Percentiles rank a stretch among this genome's conserved stretches.
phyloP scores from a whole-genome alignment of 176 grass and related monocot genomes.

The Oropetium thomaeum region DNA sequence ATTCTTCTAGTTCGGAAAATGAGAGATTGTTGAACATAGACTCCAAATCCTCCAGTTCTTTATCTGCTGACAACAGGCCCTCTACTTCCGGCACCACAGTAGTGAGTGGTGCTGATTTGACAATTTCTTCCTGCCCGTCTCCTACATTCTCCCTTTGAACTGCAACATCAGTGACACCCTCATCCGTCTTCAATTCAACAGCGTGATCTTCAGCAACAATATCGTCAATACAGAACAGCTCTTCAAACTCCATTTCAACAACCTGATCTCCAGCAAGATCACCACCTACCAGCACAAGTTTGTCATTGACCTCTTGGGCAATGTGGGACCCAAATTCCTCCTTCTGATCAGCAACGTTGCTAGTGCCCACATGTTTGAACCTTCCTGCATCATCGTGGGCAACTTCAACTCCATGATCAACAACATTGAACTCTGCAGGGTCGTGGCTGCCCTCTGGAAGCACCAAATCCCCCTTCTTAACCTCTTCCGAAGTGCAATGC shows the following conservation, averaged over 20 bases:
- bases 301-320: slow-evolving; percentile 2
- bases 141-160: slow-evolving; percentile 10
- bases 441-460: slow-evolving; percentile 20
- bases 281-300: not conserved
- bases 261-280: not conserved
- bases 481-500: slow-evolving; percentile 65
- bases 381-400: slow-evolving; percentile 41
- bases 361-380: slow-evolving; percentile 16
- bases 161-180: slow-evolving; percentile 1
- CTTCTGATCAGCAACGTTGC: slow-evolving; percentile 6
- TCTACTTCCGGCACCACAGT: slow-evolving; percentile 1
- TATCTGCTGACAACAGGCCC: slow-evolving; percentile 32
- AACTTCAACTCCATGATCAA: slow-evolving; percentile 71
- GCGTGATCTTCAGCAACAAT: slow-evolving; percentile 4
- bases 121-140: slow-evolving; percentile 1
- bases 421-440: slow-evolving; percentile 53
- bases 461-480: slow-evolving; percentile 32
- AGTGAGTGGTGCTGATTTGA: not conserved
- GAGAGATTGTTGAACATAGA: slow-evolving; percentile 54
- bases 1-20: slow-evolving; percentile 46
- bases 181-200: slow-evolving; percentile 27
- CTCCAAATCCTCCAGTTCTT: slow-evolving; percentile 46
- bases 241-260: slow-evolving; percentile 15
- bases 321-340: slow-evolving; percentile 6
- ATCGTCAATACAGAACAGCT: not conserved